phyloP scores from a whole-genome alignment of 257 asterid species.

The Ilex aquifolium region DNA sequence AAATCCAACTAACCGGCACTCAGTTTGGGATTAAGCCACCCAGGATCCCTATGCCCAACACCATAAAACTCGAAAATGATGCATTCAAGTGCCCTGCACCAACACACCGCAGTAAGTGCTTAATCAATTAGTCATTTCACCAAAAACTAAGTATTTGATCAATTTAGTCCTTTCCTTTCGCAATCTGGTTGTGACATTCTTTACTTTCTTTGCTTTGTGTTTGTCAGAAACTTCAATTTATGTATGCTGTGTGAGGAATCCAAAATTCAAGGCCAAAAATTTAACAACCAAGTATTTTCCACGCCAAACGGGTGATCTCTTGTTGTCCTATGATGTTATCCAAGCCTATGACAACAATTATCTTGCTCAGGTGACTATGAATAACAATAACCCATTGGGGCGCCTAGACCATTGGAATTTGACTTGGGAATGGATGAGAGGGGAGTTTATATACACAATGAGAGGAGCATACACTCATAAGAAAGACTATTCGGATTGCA shows the following conservation, averaged over 20 bases:
- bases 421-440: slow-evolving; percentile 1
- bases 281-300: background rate
- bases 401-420: background rate
- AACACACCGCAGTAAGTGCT: background rate
- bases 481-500: background rate
- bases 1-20: background rate
- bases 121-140: too few species aligned
- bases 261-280: background rate
- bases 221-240: background rate
- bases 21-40: slow-evolving; percentile 1
- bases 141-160: too few species aligned
- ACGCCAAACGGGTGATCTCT: background rate
- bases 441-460: background rate
- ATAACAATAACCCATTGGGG: background rate
- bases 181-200: too few species aligned
- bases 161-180: too few species aligned
- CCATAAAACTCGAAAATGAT: background rate
- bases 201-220: background rate
- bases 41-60: background rate
- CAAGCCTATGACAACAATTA: background rate
- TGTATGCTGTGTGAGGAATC: slow-evolving; percentile 2
- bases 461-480: background rate
- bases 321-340: background rate
- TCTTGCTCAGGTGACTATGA: background rate
- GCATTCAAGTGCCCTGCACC: background rate